Percentiles rank a stretch among this genome's conserved stretches.
phyloP scores from a whole-genome alignment of 1,284 basidiomycete genomes.

The Cryptococcus sp. region DNA sequence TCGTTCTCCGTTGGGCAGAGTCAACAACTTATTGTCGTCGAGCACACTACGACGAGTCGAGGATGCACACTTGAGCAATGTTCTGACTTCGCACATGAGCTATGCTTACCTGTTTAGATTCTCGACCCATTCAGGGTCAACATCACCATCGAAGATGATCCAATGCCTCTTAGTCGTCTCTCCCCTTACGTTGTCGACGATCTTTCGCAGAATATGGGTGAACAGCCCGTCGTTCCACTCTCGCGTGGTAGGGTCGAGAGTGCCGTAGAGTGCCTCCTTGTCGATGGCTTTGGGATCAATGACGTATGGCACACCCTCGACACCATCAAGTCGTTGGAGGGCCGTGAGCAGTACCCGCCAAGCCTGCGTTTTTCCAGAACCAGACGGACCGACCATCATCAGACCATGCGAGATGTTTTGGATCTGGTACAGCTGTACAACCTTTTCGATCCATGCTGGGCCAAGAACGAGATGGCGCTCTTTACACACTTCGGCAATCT shows the following conservation, averaged over 20 bases:
- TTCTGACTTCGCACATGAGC: neutral
- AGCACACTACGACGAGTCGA: conserved; percentile 67
- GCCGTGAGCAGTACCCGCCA: conserved; percentile 94
- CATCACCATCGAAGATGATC: conserved; percentile 99
- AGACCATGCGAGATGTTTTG: conserved; percentile 99
- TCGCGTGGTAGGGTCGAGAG: conserved; percentile 92
- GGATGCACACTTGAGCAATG: conserved; percentile 4
- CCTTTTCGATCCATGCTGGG: conserved; percentile 91
- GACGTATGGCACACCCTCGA: conserved; percentile 91
- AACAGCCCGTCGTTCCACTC: conserved; percentile 99
- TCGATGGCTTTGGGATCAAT: conserved; percentile 99
- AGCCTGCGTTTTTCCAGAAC: conserved; percentile 94
- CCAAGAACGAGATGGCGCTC: conserved; percentile 83
- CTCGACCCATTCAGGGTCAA: conserved; percentile 99
- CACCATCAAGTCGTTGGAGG: conserved; percentile 85
- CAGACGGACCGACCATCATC: conserved; percentile 99
- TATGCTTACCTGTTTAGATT: conserved; percentile 87
- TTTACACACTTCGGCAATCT: conserved; percentile 83
- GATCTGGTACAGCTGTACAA: conserved; percentile 97
- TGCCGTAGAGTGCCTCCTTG: conserved; percentile 97
- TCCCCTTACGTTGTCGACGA: conserved; percentile 97
- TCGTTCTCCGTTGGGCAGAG: conserved; percentile 96
- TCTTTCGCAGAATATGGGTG: conserved; percentile 95
- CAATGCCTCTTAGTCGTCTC: conserved; percentile 96
- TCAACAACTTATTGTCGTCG: conserved; percentile 98